A percentile compares a stretch with the other conserved stretches of the same genome.
phyloP scores from a whole-genome alignment of 2,329 filamentous ascomycete genomes.

The Gnomoniopsis sp. region DNA sequence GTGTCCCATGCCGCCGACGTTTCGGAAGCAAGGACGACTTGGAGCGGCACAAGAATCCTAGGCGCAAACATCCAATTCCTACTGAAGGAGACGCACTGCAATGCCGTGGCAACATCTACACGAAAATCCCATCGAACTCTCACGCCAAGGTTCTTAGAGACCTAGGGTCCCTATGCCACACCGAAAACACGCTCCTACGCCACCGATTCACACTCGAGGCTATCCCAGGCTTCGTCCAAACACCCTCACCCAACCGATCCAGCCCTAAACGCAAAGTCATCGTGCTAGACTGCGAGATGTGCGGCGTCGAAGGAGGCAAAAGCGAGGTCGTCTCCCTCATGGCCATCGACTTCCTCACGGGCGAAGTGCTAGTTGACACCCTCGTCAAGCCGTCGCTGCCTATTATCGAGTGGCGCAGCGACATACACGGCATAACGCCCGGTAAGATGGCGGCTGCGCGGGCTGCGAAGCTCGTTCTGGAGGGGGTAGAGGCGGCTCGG shows the following conservation, averaged over 20 bases:
- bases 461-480: not conserved
- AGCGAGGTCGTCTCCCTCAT: not conserved
- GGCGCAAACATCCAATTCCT: not conserved
- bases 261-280: not conserved
- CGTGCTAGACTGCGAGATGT: slow-evolving; percentile 4
- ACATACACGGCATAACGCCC: slow-evolving; percentile 1
- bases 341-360: slow-evolving; percentile 4
- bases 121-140: not conserved
- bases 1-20: not conserved
- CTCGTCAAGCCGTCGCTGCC: slow-evolving; percentile 1
- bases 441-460: not conserved
- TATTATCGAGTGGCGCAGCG: not conserved
- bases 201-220: not conserved
- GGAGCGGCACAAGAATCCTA: not conserved
- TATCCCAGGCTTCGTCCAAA: not conserved
- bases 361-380: not conserved
- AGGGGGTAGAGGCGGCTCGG: not conserved
- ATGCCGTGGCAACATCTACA: not conserved
- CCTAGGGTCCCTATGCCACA: not conserved
- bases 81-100: not conserved
- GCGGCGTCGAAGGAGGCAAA: not conserved
- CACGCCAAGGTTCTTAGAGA: not conserved
- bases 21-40: not conserved
- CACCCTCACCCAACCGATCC: not conserved
- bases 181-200: not conserved